Evolutionary conservation across 2,329 filamentous ascomycete genomes (phyloP), one percentile per base, ranked within the genome.

Genomic region (Geoglossum cookeanum): DNA sequence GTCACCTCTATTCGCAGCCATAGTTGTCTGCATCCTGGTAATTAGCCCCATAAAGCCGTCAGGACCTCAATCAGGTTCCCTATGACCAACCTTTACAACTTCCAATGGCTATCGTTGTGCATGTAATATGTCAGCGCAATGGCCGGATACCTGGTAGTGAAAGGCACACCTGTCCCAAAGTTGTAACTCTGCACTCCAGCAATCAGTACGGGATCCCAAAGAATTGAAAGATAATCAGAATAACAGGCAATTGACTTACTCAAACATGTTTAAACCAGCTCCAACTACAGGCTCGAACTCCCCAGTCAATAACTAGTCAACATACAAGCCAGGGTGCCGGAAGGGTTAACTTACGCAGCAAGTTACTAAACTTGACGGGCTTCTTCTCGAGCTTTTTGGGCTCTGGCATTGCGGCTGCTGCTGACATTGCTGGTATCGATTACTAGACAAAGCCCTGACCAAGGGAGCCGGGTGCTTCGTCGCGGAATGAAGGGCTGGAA

Each of bases 331-430:
- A 45, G 39, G 22, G 52, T 47, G 32, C 17, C 22, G 17, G 6
- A 17, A 32, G n/a, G n/a, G 54, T 2, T 15, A 13, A 75, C 76
- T 69, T 68, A 80, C 77, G 81, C 68, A 98, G 78, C 80, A 98
- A 74, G 77, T 98, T 98, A 78, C 89, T 95, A 80, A 97, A 97
- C 82, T 96, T 97, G 81, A 98, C 81, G 64, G 92, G 92, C 82
- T 97, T 97, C 86, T 97, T 97, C 84, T 96, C 90, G 70, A 94
- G 76, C 72, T 71, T 74, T 70, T 75, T 71, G 70, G 74, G 73
- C 71, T 73, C 68, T 69, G 73, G 70, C 70, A 71, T 66, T 63
- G 72, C 71, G 54, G 57, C 32, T 68, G 78, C 74, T 72, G 78
- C 74, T 72, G 80, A 80, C 80, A 85, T 84, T 72, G 71, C 76